A percentile compares a stretch with the other conserved stretches of the same genome.
These are phyloP conservation scores for Aspergillus cavernicola DNA, from an alignment of 495 filamentous ascomycete species.

Conservation along the genomic window DNA sequence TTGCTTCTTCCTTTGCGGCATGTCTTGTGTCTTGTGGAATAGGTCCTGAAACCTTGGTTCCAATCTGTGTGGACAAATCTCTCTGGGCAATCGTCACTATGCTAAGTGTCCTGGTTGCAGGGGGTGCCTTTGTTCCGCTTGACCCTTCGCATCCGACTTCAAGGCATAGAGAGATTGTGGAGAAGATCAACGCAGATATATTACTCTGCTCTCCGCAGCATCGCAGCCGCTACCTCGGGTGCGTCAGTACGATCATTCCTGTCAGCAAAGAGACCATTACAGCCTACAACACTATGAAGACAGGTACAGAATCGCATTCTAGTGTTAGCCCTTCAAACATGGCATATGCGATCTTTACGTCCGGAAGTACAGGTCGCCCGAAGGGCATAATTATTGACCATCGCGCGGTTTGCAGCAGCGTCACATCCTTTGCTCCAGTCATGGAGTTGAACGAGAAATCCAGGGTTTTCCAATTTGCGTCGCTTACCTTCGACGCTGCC, in stretches of 20 bases:
- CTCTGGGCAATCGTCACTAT: constrained; percentile 51
- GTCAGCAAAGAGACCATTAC: constrained; percentile 37
- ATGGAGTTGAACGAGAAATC: constrained; percentile 31
- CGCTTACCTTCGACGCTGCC: constrained; percentile 52
- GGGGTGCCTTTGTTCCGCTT: constrained; percentile 55
- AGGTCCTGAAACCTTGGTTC: constrained; percentile 45
- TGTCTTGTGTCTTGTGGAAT: constrained; percentile 46
- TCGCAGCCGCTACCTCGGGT: constrained; percentile 17
- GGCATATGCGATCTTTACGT: constrained; percentile 44
- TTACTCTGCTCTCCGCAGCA: constrained; percentile 38
- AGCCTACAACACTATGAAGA: constrained; percentile 26
- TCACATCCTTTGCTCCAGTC: constrained; percentile 35
- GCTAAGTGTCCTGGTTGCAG: constrained; percentile 52
- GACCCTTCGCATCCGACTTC: constrained; percentile 54
- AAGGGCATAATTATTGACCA: constrained; percentile 52
- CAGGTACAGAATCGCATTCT: not conserved
- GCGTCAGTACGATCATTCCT: constrained; percentile 33
- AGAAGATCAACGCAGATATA: constrained; percentile 34
- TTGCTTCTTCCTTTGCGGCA: constrained; percentile 34
- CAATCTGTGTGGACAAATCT: constrained; percentile 56
- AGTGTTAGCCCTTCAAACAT: constrained; percentile 28
- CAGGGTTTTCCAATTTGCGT: constrained; percentile 52
- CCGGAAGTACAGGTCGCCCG: constrained; percentile 57
- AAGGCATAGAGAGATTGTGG: constrained; percentile 40
- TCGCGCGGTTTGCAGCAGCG: constrained; percentile 44